phyloP scores from a whole-genome alignment of 805 yeast species.

The Metschnikowia gruessii region DNA sequence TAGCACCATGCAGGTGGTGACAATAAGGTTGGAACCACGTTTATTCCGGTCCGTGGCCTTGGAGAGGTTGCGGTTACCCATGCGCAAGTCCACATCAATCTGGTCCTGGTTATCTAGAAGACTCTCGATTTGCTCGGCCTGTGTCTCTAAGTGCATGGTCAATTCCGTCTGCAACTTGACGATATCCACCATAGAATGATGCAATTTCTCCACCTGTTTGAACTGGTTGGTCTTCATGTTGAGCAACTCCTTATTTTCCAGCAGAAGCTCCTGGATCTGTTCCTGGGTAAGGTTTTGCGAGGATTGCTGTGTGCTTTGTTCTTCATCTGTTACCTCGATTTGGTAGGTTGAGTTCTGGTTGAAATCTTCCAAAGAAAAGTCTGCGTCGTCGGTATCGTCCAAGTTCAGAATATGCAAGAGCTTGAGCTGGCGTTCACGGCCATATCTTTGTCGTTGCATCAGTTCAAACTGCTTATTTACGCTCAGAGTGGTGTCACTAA shows the following conservation, averaged over 20 bases:
- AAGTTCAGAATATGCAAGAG: conserved; percentile 41
- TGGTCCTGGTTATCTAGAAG: conserved; percentile 66
- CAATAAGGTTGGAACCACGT: conserved; percentile 52
- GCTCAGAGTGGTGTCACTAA: conserved; percentile 42
- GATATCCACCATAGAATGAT: conserved; percentile 66
- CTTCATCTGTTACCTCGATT: conserved; percentile 5
- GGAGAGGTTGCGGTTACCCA: conserved; percentile 68
- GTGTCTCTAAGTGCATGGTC: conserved; percentile 66
- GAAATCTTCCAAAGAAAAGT: conserved; percentile 14
- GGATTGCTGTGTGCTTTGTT: too few relatives aligned
- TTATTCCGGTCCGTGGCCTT: conserved; percentile 69
- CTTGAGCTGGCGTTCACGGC: conserved; percentile 36
- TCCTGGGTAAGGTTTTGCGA: conserved; percentile 37
- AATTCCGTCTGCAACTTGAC: conserved; percentile 72
- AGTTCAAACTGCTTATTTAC: conserved; percentile 45
- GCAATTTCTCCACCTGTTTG: conserved; percentile 56
- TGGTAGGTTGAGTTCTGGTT: conserved; percentile 11
- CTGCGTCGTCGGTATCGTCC: conserved; percentile 31
- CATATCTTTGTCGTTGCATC: conserved; percentile 49
- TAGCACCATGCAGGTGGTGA: conserved; percentile 51
- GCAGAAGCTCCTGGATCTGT: conserved; percentile 55
- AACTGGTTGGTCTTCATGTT: conserved; percentile 58
- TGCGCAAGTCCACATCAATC: conserved; percentile 58
- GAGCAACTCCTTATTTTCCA: conserved; percentile 57
- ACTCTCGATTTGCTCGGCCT: conserved; percentile 63